phyloP scores from a whole-genome alignment of 345 rosid species.

The Gossypium stocksii region DNA sequence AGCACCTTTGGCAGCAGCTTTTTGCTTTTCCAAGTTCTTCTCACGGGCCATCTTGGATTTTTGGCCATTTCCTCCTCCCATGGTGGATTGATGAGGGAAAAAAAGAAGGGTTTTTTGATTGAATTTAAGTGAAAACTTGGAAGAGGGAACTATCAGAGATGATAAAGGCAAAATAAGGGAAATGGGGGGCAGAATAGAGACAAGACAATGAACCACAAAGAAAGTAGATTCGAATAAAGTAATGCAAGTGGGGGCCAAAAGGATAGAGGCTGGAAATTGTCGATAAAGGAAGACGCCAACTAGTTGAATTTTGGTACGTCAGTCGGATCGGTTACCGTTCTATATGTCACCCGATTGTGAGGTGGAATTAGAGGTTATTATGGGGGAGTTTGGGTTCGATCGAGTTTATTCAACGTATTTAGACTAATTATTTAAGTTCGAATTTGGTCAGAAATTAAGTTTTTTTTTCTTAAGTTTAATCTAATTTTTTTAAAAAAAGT shows the following conservation, averaged over 20 bases:
- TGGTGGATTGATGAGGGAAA: slow-evolving; percentile 8
- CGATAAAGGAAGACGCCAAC: too few relatives aligned
- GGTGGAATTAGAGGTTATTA: too few relatives aligned
- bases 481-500: too few relatives aligned
- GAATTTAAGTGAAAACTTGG: neutral
- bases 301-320: too few relatives aligned
- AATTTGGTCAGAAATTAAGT: rapidly evolving
- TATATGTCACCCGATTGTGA: too few relatives aligned
- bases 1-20: slow-evolving; percentile 29
- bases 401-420: too few relatives aligned
- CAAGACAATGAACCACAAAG: neutral
- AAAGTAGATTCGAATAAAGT: neutral
- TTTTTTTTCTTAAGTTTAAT: rapidly evolving
- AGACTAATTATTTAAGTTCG: too few relatives aligned
- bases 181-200: neutral
- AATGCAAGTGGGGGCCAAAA: neutral
- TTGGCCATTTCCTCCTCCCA: slow-evolving; percentile 59
- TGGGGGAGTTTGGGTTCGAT: too few relatives aligned
- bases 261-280: neutral
- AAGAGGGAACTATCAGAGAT: too few relatives aligned
- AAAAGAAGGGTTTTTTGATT: neutral
- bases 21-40: slow-evolving; percentile 45
- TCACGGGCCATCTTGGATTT: slow-evolving; percentile 51
- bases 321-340: too few relatives aligned
- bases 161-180: neutral